These are phyloP conservation scores for Takashimella tepidaria DNA, from an alignment of 1,284 basidiomycete species.

Conservation along the genomic window DNA sequence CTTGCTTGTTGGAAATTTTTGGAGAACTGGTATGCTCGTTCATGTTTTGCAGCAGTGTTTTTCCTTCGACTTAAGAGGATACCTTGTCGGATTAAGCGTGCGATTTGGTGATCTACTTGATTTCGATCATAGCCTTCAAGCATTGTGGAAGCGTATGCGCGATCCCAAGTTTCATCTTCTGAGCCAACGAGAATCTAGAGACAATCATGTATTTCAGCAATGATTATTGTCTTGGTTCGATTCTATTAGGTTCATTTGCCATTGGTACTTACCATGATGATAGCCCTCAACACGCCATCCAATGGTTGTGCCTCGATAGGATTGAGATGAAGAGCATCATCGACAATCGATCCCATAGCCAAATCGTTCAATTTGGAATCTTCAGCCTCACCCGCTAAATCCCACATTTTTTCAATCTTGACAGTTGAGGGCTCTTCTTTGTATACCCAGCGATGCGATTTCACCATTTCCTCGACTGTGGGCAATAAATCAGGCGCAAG, in stretches of 20 bases:
- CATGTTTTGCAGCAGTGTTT: slow-evolving; percentile 7
- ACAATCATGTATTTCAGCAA: too few species aligned
- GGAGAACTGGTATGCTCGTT: slow-evolving; percentile 10
- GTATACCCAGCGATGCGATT: slow-evolving; percentile 53
- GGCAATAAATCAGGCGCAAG: slow-evolving; percentile 24
- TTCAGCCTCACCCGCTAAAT: slow-evolving; percentile 57
- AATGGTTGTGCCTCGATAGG: neutral
- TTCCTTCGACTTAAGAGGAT: slow-evolving; percentile 21
- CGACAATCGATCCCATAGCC: slow-evolving; percentile 54
- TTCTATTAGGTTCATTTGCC: too few species aligned
- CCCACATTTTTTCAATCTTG: slow-evolving; percentile 60
- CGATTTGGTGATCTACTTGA: slow-evolving; percentile 54
- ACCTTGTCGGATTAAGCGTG: slow-evolving; percentile 26
- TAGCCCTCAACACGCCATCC: slow-evolving; percentile 60
- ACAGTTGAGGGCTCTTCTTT: slow-evolving; percentile 44
- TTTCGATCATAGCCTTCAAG: slow-evolving; percentile 57
- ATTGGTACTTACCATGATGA: slow-evolving; percentile 58
- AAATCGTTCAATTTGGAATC: slow-evolving; percentile 62
- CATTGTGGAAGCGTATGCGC: slow-evolving; percentile 55
- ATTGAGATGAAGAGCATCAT: slow-evolving; percentile 38
- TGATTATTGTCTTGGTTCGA: too few species aligned
- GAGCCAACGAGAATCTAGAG: slow-evolving; percentile 69
- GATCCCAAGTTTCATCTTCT: slow-evolving; percentile 61
- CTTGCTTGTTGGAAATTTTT: slow-evolving; percentile 23
- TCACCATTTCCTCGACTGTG: slow-evolving; percentile 54